Evolutionary conservation across 2,329 filamentous ascomycete species (phyloP).

Genomic region (Calonectria crousiana): DNA sequence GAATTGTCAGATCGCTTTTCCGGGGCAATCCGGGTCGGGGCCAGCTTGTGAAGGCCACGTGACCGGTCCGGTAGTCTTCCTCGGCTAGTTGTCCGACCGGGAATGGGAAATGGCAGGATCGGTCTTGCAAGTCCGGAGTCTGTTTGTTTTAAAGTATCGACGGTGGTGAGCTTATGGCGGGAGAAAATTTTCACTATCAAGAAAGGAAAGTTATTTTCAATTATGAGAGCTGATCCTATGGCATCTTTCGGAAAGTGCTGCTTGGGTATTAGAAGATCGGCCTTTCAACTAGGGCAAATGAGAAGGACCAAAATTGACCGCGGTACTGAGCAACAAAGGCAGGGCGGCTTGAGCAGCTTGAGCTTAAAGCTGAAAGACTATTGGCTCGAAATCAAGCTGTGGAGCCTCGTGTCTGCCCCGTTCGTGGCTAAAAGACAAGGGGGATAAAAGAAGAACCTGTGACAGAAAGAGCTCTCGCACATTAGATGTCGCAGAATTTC

Average conservation of each 20-base stretch:
- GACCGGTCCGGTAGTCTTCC: conserved; percentile 29
- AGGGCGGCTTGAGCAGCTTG: background rate
- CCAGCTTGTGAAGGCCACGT: conserved; percentile 40
- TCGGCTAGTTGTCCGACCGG: conserved; percentile 29
- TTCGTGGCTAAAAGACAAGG: background rate
- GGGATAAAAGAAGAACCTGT: background rate
- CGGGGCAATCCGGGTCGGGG: conserved; percentile 44
- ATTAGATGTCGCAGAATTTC: background rate
- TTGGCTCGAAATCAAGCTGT: background rate
- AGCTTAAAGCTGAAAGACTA: background rate
- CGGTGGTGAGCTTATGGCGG: background rate
- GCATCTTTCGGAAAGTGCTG: background rate
- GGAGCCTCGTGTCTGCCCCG: background rate
- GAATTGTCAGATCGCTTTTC: conserved; percentile 49
- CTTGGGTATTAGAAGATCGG: background rate
- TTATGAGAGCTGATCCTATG: background rate
- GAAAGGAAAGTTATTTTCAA: background rate
- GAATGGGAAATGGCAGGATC: background rate
- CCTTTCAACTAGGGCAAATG: background rate
- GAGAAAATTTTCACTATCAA: background rate
- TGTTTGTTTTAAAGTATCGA: background rate
- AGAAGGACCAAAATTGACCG: background rate
- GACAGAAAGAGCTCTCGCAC: background rate
- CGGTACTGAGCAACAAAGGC: background rate
- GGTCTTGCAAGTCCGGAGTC: background rate